Percentiles rank a stretch among this genome's conserved stretches.
Conservation (phyloP, 129 eudicot species). For the Lactuca sativa region DNA sequence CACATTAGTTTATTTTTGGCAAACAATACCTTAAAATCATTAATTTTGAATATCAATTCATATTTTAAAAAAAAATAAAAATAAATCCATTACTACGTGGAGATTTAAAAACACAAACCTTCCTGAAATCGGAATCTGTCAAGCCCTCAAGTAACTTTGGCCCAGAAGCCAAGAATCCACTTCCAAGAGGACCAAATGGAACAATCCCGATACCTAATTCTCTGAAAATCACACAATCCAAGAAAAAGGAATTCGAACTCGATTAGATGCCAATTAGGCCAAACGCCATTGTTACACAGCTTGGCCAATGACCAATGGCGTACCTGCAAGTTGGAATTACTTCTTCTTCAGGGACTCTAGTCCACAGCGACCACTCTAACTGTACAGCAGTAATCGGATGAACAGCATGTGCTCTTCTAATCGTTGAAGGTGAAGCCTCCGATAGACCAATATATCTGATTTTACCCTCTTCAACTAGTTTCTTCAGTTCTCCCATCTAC, state of each 20-base stretch:
- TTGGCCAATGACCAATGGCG: not conserved
- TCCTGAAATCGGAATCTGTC: conserved; percentile 26
- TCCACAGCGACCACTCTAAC: conserved; percentile 47
- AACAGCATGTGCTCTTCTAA: conserved; percentile 47
- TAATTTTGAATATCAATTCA: no score
- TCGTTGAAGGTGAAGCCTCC: conserved; percentile 47
- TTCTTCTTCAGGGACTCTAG: conserved; percentile 33
- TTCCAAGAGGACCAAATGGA: conserved; percentile 45
- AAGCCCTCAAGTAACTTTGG: conserved; percentile 32
- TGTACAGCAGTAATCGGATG: conserved; percentile 50
- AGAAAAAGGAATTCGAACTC: not conserved
- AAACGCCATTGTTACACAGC: no score
- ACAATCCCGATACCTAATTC: conserved; percentile 49
- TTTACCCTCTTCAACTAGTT: conserved; percentile 45
- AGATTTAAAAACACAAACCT: conserved; percentile 29
- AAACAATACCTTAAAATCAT: no score
- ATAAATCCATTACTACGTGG: no score
- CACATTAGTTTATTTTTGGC: no score
- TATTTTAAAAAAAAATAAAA: no score
- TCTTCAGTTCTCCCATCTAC: conserved; percentile 49
- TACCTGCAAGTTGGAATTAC: conserved; percentile 48
- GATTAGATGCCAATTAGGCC: no score
- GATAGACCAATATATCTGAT: conserved; percentile 45
- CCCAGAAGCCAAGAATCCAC: conserved; percentile 43
- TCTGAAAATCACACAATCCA: conserved; percentile 20